Evolutionary conservation across 805 yeast species (phyloP), one percentile per base, ranked within the genome.

Genomic region (Clavispora carvajalis): DNA sequence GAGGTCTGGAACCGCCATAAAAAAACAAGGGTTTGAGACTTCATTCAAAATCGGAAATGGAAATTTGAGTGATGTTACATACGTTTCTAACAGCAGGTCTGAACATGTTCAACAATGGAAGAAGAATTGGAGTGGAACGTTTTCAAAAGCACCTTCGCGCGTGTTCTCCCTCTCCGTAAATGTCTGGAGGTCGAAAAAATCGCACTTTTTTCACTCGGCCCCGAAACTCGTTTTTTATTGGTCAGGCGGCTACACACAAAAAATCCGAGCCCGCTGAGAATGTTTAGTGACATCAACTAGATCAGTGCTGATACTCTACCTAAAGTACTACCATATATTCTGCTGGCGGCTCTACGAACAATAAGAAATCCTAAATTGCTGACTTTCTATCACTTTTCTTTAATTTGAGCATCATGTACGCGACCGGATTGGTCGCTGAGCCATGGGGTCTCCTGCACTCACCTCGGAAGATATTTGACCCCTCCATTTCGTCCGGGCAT

Each of bases 51-150:
- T 15, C 16, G 6, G 16, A 16, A 28, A 6, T 7, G 12, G 30
- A 7, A 28, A 15, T 9, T 19, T 19, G 12, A 8, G 12, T 19
- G 9, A 7, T 5, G 2, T 10, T 31, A 50, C 54, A 42, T 50
- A 50, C 54, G 46, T 46, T 50, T 43, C 43, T 50, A 44, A 40
- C 38, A 31, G 51, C 48, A 34, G 52, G 47, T 50, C 49, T 50
- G 42, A 50, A 43, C 54, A 50, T 50, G 29, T 22, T 47, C 37
- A 26, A 25, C 36, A 33, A 23, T 22, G 43, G 36, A 37, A 36
- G 37, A 39, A 25, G 33, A 25, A 36, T 26, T 36, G 41, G 37
- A 38, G 34, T 35, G 42, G 33, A 40, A 29, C 45, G 35, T 36
- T 23, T 37, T 39, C 34, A 26, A 26, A 28, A 28, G 31, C 15